phyloP scores from a whole-genome alignment of 2,329 filamentous ascomycete species.

The Colletotrichum tropicicola region DNA sequence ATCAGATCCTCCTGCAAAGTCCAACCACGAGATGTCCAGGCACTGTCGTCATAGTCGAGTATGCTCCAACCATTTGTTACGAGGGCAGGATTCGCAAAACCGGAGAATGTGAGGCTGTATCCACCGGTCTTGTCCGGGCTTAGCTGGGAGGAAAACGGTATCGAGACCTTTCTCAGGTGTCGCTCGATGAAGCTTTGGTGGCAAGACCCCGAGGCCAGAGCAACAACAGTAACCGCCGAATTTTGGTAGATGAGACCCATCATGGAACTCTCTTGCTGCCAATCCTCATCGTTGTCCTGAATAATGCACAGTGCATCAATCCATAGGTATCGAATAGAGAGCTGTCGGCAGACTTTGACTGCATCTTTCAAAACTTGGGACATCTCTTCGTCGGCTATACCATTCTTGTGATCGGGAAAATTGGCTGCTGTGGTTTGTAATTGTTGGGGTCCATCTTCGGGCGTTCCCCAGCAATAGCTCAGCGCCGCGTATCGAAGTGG shows the following conservation, averaged over 20 bases:
- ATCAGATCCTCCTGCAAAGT: background rate
- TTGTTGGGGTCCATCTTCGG: background rate
- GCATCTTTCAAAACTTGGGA: background rate
- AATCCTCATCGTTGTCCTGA: background rate
- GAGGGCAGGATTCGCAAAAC: too few species aligned
- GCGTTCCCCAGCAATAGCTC: background rate
- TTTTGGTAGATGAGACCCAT: background rate
- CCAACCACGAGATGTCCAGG: background rate
- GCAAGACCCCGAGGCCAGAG: background rate
- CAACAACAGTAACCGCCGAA: background rate
- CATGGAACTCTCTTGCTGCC: background rate
- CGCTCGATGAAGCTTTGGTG: background rate
- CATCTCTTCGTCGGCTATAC: background rate
- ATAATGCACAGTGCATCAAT: background rate
- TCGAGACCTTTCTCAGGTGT: background rate
- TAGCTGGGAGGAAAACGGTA: background rate
- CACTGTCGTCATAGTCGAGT: background rate
- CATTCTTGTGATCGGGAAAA: background rate
- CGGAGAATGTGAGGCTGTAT: too few species aligned
- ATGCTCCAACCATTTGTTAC: too few species aligned
- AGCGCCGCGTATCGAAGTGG: background rate
- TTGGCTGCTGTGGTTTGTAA: background rate
- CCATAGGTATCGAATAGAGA: background rate
- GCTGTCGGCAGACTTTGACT: background rate
- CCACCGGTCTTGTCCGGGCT: too few species aligned